Evolutionary conservation across 2,329 filamentous ascomycete genomes (phyloP).

Genomic region (Dendryphion nanum): DNA sequence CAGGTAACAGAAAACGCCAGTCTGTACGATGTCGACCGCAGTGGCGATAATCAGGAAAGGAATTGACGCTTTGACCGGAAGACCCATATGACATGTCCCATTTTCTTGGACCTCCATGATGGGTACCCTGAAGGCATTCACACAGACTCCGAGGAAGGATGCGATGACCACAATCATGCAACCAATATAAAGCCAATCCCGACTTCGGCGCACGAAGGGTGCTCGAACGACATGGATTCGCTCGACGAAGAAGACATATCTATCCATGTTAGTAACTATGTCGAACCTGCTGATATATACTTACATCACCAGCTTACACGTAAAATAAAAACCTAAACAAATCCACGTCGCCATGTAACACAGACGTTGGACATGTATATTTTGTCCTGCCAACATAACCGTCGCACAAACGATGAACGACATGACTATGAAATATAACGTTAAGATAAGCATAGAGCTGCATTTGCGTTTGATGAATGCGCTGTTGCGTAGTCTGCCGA

Average conservation of each 20-base stretch:
- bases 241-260: slow-evolving; percentile 41
- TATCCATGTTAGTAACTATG: slow-evolving; percentile 1
- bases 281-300: neutral
- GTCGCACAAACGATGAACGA: neutral
- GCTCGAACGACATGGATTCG: slow-evolving; percentile 37
- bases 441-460: neutral
- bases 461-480: neutral
- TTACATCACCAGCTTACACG: slow-evolving; percentile 10
- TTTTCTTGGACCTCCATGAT: slow-evolving; percentile 26
- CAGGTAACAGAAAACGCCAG: slow-evolving; percentile 36
- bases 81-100: slow-evolving; percentile 36
- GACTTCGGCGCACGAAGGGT: slow-evolving; percentile 24
- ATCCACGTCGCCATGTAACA: neutral
- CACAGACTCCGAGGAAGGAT: slow-evolving; percentile 11
- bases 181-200: slow-evolving; percentile 33
- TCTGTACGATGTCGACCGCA: slow-evolving; percentile 34
- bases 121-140: slow-evolving; percentile 21
- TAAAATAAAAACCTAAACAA: neutral
- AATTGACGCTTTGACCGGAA: slow-evolving; percentile 32
- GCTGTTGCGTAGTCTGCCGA: neutral
- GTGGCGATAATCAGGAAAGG: slow-evolving; percentile 36
- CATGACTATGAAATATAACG: neutral
- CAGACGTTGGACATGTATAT: neutral
- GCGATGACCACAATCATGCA: slow-evolving; percentile 21
- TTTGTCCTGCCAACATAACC: neutral